Base-by-base conservation (phyloP, 768 basidiomycete species). In the Hygrocybe coccinea region DNA sequence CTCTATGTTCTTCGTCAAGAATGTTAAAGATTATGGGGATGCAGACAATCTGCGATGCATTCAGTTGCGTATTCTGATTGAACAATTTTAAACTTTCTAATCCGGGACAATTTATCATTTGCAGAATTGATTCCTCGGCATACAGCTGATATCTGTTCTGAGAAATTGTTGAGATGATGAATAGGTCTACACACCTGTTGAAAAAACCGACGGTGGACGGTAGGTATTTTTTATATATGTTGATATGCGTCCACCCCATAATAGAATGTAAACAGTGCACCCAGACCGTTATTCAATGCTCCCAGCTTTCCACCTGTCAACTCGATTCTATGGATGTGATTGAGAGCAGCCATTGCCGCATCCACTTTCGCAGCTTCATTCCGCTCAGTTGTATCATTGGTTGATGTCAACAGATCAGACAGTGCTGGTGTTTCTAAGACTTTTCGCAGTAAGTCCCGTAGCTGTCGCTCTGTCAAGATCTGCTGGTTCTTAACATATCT, bases 111-210 rank as follows among this genome's bases (percentile, higher is more conserved):
- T 21, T 52, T 33, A 25, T 22, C n/a, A 52, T 17, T 29, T 52
- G 50, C 11, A 52, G 24, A 24, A 52, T 22, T 21, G 50, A 52
- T 22, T 52, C 50, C 19, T 52, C 50, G 24, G 50, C 50, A n/a
- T 9, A 9, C 12, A 52, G 19, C 50, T 50, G 44, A 29, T 29
- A 29, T 29, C 29, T 29, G 29, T 29, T 3, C 35, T 15, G 36
- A 37, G 19, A 29, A 50, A 35, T 24, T 12, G 14, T 34, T 25
- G 29, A 25, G 19, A 15, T 10, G 11, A n/a, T 15, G 12, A 50
- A 37, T 29, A 17, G 17, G 15, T 22, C 10, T 33, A 25, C n/a
- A 50, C 12, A 15, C n/a, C 24, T 17, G n/a, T 22, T 50, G 25
- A 17, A 37, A 17, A 24, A 50, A 50, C n/a, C 19, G 34, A 11